phyloP scores from a whole-genome alignment of 306 rosid genomes.

The Quercus wislizeni region DNA sequence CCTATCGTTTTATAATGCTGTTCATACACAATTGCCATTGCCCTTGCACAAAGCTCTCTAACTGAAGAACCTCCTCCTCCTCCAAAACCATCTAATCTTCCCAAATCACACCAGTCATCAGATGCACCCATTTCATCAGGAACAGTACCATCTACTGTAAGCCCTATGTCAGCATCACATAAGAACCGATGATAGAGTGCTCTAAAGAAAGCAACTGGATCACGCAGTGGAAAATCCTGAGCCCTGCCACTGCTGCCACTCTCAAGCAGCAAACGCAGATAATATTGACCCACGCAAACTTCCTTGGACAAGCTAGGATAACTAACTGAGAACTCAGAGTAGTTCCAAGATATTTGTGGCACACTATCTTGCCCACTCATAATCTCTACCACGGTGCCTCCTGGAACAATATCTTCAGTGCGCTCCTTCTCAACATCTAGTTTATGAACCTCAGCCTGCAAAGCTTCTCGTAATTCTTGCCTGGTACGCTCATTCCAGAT shows the following conservation, averaged over 20 bases:
- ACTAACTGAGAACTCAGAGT: conserved; percentile 83
- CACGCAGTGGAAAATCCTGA: conserved; percentile 91
- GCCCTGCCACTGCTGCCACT: conserved; percentile 94
- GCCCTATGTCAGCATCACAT: conserved; percentile 98
- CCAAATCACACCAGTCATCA: conserved; percentile 99
- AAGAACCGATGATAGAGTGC: conserved; percentile 93
- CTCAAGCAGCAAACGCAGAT: conserved; percentile 93
- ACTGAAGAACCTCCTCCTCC: conserved; percentile 99
- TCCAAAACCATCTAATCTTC: conserved; percentile 98
- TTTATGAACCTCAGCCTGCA: conserved; percentile 97
- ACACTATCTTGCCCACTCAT: conserved; percentile 62
- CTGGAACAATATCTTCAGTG: conserved; percentile 94
- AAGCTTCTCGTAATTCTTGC: conserved; percentile 92
- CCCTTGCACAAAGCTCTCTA: conserved; percentile 98
- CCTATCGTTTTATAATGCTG: conserved; percentile 85
- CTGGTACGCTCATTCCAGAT: conserved; percentile 99
- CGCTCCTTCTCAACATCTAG: conserved; percentile 98
- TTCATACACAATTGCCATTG: conserved; percentile 97
- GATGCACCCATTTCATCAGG: conserved; percentile 99
- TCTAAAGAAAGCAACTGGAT: conserved; percentile 93
- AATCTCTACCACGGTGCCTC: conserved; percentile 55
- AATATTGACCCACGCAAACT: conserved; percentile 99
- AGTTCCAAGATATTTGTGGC: conserved; percentile 96
- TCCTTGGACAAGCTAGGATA: conserved; percentile 97
- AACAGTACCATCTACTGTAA: conserved; percentile 95